Percentiles rank a stretch among this genome's conserved stretches.
These are phyloP conservation scores for Dionaea muscipula DNA, from an alignment of 179 eudicot genomes.

Conservation along the genomic window DNA sequence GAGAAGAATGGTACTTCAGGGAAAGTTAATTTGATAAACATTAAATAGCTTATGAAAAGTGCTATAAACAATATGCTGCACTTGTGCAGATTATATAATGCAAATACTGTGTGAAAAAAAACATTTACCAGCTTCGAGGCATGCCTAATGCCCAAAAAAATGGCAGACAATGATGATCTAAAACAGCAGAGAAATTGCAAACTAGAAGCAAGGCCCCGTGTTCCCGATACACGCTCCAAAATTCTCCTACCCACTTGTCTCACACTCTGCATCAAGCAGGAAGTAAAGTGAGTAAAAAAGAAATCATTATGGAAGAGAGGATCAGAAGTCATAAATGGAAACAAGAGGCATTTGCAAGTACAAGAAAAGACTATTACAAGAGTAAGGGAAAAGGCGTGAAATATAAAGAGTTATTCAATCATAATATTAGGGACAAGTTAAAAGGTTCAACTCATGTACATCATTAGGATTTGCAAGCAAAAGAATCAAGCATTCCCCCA, in stretches of 20 bases:
- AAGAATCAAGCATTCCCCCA: slow-evolving; percentile 85
- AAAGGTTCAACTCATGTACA: slow-evolving; percentile 26
- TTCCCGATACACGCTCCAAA: slow-evolving; percentile 70
- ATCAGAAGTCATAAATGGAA: neutral
- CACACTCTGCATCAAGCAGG: slow-evolving; percentile 52
- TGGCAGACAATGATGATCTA: slow-evolving; percentile 50
- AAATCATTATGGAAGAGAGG: neutral
- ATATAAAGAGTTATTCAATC: neutral
- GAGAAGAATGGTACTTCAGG: neutral
- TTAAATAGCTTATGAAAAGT: neutral
- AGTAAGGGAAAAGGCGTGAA: neutral
- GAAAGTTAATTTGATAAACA: neutral
- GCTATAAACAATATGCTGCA: neutral
- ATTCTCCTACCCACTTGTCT: slow-evolving; percentile 76
- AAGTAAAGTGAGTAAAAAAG: slow-evolving; percentile 7
- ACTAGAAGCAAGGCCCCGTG: slow-evolving; percentile 66
- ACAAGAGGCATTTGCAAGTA: neutral
- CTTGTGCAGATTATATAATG: neutral
- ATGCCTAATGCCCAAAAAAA: slow-evolving; percentile 58
- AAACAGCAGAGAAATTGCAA: slow-evolving; percentile 77
- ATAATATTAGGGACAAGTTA: neutral
- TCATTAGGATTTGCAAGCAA: slow-evolving; percentile 90
- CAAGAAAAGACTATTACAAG: neutral
- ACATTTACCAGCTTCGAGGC: slow-evolving; percentile 70
- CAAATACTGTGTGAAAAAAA: neutral